A percentile compares a stretch with the other conserved stretches of the same genome.
These are phyloP conservation scores for Thelephora aurantiotincta DNA, from an alignment of 768 basidiomycete genomes.

Conservation along the genomic window DNA sequence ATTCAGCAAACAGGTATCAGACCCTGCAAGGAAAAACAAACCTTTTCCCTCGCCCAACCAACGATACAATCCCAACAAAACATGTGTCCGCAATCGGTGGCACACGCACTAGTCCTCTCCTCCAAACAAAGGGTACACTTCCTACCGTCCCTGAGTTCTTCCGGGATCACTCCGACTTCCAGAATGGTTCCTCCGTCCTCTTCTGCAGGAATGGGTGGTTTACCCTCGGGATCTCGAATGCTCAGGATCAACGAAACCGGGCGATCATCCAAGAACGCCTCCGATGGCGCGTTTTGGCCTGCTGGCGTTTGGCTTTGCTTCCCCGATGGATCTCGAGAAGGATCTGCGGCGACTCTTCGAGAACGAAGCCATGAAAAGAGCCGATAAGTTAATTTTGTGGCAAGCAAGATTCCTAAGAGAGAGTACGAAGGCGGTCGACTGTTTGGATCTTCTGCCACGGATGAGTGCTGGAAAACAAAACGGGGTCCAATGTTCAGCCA, in stretches of 20 bases:
- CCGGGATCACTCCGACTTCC: conserved; percentile 41
- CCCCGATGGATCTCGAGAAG: background rate
- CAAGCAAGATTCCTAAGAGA: conserved; percentile 64
- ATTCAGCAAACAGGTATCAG: background rate
- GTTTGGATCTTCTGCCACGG: conserved; percentile 56
- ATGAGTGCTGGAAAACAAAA: conserved; percentile 42
- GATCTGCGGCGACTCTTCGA: conserved; percentile 10
- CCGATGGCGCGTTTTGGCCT: conserved; percentile 15
- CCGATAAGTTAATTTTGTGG: conserved; percentile 49
- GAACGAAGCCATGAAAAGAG: conserved; percentile 31
- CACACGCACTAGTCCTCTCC: conserved; percentile 67
- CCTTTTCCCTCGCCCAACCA: conserved; percentile 84
- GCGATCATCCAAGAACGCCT: conserved; percentile 42
- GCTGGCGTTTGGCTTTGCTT: too few species aligned
- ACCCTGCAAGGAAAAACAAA: conserved; percentile 13
- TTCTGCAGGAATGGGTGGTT: conserved; percentile 43
- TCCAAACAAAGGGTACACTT: conserved; percentile 79
- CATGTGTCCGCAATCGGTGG: conserved; percentile 81
- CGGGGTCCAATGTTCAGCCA: background rate
- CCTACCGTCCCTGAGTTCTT: conserved; percentile 37
- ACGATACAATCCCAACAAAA: conserved; percentile 88
- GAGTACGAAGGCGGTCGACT: conserved; percentile 74
- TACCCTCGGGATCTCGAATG: conserved; percentile 33
- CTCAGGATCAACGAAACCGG: conserved; percentile 45
- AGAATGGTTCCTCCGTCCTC: conserved; percentile 59